Base-by-base conservation (phyloP, 192 early-diverging fungal species). In the Coemansia sp. region DNA sequence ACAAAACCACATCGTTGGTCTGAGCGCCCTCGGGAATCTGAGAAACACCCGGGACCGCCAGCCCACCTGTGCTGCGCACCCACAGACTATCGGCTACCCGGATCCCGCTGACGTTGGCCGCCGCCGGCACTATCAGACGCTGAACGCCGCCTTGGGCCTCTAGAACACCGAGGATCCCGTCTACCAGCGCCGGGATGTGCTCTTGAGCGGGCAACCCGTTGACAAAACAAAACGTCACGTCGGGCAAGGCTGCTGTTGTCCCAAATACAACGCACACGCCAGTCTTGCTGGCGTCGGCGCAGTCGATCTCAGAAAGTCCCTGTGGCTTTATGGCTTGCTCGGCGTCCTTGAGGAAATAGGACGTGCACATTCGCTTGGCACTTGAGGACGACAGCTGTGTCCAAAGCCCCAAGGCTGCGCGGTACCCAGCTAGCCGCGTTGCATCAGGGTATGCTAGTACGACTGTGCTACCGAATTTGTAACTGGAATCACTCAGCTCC, bases 361-460 rank as follows among this genome's bases (percentile, higher is more conserved):
- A 46, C 14, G 36, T 44, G 57, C 50, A 56, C 9, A 21, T 66
- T 54, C 46, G 41, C 2, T 9, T 35, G 10, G 42, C 8, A 33
- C 31, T 21, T 44, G 57, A 3, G 3, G 27, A 24, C 14, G 57
- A 54, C 17, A 81, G 62, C 16, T 35, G 11, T 29, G 16, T 40
- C 67, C 74, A 72, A 6, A 81, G 74, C 24, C 45, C 67, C 19
- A 81, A 67, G 17, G 67, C 79, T 34, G 79, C 70, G 29, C 79
- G 79, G 56, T 76, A 81, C 31, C 79, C 79, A 36, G 66, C 79
- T 24, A 76, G 54, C 54, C 79, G 62, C 37, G 79, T 81, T 39
- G 66, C 50, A 59, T 81, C 79, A 2, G 79, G 74, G 44, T 75
- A 81, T 33, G 79, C 79, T 14, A 81, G 64, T 27, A 81, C 68